Evolutionary conservation across 805 yeast genomes (phyloP).

Genomic region (Suhomyces xylopsoci): DNA sequence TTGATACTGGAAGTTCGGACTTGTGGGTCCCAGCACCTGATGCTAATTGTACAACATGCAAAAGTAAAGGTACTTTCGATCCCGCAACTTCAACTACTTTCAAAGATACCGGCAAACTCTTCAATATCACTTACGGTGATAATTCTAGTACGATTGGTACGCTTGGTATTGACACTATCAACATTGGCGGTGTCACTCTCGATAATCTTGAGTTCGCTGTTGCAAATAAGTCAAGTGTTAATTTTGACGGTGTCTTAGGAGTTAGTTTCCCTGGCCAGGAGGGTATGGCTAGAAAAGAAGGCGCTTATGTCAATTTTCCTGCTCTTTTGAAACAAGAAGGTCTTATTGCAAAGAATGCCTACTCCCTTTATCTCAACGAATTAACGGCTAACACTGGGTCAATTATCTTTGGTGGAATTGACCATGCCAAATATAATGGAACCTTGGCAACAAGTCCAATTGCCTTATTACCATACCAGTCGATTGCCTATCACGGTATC

Average conservation of each 20-base stretch:
- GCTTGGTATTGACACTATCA: neutral
- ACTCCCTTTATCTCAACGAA: neutral
- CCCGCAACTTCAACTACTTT: slow-evolving; percentile 6
- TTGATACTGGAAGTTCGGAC: slow-evolving; percentile 14
- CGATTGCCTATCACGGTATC: neutral
- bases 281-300: neutral
- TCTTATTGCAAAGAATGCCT: neutral
- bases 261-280: neutral
- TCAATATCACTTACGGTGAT: neutral
- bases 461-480: neutral
- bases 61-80: slow-evolving; percentile 2
- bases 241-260: neutral
- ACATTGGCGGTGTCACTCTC: neutral
- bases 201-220: neutral
- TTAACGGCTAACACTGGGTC: too few relatives aligned
- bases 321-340: neutral
- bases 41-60: neutral
- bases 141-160: neutral
- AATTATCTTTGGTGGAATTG: slow-evolving; percentile 1
- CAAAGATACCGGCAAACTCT: neutral
- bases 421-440: slow-evolving; percentile 2
- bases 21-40: slow-evolving; percentile 6
- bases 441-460: neutral
- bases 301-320: neutral
- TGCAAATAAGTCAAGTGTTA: neutral